phyloP scores from a whole-genome alignment of 2,329 filamentous ascomycete genomes.

The Neopestalotiopsis rosae region DNA sequence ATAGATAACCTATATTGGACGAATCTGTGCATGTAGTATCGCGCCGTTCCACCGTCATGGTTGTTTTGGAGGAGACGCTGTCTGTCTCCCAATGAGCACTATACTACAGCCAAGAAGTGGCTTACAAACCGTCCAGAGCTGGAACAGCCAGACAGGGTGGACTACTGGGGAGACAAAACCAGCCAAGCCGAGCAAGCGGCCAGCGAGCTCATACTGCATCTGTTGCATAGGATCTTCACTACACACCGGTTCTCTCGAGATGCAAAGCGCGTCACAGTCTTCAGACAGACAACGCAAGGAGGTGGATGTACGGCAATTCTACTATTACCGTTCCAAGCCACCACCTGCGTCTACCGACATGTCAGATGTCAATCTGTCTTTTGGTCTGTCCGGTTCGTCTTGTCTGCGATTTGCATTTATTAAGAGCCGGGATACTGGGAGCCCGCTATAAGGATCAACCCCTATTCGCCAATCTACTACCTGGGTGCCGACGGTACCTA shows the following conservation, averaged over 20 bases:
- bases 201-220: no score
- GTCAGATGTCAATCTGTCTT: background rate
- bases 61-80: background rate
- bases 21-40: background rate
- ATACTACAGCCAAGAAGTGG: background rate
- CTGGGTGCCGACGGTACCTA: background rate
- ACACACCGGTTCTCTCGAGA: no score
- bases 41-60: background rate
- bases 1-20: constrained; percentile 4
- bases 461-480: constrained; percentile 2
- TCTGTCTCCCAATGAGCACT: background rate
- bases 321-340: background rate
- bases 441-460: constrained; percentile 3
- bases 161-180: no score
- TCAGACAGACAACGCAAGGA: no score
- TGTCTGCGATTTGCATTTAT: background rate
- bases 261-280: no score
- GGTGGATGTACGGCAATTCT: no score
- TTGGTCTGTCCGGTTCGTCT: background rate
- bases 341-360: background rate
- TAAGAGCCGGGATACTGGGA: background rate
- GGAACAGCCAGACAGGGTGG: background rate
- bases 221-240: no score
- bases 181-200: no score
- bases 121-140: background rate